Conservation (phyloP, 441 rosid genomes). For the Jatropha podagrica region DNA sequence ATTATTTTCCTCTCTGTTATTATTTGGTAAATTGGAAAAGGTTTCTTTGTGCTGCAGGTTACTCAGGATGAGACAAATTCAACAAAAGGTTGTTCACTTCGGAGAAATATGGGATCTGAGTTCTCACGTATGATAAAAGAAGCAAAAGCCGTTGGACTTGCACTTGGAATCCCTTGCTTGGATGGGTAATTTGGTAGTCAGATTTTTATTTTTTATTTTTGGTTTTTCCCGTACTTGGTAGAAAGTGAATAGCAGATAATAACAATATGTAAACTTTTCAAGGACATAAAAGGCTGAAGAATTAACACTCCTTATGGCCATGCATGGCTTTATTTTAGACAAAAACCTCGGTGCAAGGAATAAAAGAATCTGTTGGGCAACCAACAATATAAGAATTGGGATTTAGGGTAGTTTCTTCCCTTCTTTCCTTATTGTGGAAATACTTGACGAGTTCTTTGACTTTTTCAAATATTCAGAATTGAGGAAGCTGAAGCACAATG, state of each 20-base stretch:
- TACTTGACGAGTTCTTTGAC: constrained; percentile 3
- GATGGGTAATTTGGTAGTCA: constrained; percentile 59
- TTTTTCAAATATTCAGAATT: constrained; percentile 44
- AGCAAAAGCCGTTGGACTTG: constrained; percentile 68
- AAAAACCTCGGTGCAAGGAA: constrained; percentile 1
- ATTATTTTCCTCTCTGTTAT: neutral
- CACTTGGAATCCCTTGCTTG: constrained; percentile 85
- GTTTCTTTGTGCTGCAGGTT: constrained; percentile 40
- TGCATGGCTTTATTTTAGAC: neutral
- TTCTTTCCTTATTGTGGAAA: neutral
- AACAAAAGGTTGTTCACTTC: constrained; percentile 53
- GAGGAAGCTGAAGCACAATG: constrained; percentile 99
- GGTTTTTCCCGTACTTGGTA: neutral
- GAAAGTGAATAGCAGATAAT: neutral
- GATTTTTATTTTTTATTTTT: neutral
- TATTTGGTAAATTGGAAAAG: constrained; percentile 8
- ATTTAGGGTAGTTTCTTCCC: neutral
- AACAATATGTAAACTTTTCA: neutral
- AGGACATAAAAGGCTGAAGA: neutral
- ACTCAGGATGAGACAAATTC: constrained; percentile 41
- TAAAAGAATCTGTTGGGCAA: neutral
- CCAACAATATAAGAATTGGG: neutral
- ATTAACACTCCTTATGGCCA: neutral
- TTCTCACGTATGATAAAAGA: constrained; percentile 87
- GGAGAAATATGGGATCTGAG: constrained; percentile 86